Percentiles rank a stretch among this genome's conserved stretches.
These are phyloP conservation scores for Nannochloropsis salina DNA, from an alignment of 108 stramenopile genomes.

Conservation along the genomic window DNA sequence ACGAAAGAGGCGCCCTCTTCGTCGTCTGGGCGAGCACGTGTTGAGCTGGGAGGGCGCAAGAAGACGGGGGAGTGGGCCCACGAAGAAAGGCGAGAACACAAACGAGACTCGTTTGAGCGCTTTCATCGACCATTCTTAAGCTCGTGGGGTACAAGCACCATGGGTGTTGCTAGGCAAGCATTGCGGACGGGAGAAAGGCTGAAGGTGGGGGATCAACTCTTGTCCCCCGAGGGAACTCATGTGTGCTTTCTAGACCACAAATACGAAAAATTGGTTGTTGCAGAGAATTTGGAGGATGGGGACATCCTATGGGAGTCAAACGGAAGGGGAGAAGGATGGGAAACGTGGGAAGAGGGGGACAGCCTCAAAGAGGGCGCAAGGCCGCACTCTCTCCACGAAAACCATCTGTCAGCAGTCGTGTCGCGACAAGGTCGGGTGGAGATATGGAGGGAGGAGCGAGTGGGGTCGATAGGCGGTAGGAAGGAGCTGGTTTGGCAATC, in stretches of 20 bases:
- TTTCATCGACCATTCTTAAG: neutral
- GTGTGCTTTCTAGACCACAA: neutral
- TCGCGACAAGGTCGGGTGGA: constrained; percentile 9
- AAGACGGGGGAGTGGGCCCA: neutral
- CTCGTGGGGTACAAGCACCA: neutral
- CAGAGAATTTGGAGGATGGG: neutral
- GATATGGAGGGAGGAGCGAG: neutral
- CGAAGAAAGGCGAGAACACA: neutral
- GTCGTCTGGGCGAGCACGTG: no score
- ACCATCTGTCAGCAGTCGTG: neutral
- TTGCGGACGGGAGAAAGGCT: neutral
- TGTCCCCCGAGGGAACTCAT: neutral
- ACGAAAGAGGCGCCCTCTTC: neutral
- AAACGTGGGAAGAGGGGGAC: neutral
- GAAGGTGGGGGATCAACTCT: neutral
- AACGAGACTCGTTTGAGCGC: neutral
- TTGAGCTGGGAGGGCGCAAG: neutral
- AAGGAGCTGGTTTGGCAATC: neutral
- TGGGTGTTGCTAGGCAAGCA: neutral
- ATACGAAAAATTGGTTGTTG: neutral
- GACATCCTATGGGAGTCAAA: neutral
- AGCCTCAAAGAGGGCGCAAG: neutral
- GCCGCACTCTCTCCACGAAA: neutral
- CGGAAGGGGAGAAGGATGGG: neutral
- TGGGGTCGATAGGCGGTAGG: neutral